A percentile compares a stretch with the other conserved stretches of the same genome.
These are phyloP conservation scores for Amaranthus hypochondriacus DNA, from an alignment of 148 eudicot species.

Conservation along the genomic window DNA sequence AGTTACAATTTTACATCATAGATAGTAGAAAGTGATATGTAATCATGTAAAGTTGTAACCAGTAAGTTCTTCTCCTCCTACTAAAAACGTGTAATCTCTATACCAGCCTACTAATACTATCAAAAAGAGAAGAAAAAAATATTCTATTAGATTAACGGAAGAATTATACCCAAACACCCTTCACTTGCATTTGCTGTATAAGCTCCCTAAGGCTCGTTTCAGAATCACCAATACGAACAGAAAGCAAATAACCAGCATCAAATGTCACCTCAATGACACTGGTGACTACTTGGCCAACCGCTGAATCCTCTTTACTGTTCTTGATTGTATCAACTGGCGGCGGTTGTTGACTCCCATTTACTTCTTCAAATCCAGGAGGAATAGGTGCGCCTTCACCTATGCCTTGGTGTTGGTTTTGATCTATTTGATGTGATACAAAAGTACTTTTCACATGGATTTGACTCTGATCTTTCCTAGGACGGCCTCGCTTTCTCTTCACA, in stretches of 20 bases:
- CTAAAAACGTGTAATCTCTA: too few species aligned
- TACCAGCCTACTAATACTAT: background rate
- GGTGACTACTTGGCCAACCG: conserved; percentile 34
- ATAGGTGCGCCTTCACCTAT: conserved; percentile 20
- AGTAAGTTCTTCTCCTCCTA: too few species aligned
- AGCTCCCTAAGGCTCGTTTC: conserved; percentile 69
- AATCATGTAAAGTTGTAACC: background rate
- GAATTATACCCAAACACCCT: conserved; percentile 79
- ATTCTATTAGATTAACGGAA: background rate
- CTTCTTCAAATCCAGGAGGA: conserved; percentile 34
- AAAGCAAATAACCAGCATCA: conserved; percentile 38
- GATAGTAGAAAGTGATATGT: background rate
- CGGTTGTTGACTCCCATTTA: conserved; percentile 23
- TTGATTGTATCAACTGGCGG: conserved; percentile 19
- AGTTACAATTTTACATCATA: background rate
- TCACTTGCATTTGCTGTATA: conserved; percentile 98
- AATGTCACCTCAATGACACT: conserved; percentile 41
- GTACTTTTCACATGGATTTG: conserved; percentile 22
- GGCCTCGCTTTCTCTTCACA: conserved; percentile 76
- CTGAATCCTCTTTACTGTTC: conserved; percentile 14
- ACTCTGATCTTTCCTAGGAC: conserved; percentile 74
- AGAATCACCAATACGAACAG: conserved; percentile 63
- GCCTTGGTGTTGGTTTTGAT: conserved; percentile 18
- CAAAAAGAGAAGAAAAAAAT: background rate
- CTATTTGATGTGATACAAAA: conserved; percentile 15